Conservation (phyloP, 1,284 basidiomycete species). For the Malassezia furfur region DNA sequence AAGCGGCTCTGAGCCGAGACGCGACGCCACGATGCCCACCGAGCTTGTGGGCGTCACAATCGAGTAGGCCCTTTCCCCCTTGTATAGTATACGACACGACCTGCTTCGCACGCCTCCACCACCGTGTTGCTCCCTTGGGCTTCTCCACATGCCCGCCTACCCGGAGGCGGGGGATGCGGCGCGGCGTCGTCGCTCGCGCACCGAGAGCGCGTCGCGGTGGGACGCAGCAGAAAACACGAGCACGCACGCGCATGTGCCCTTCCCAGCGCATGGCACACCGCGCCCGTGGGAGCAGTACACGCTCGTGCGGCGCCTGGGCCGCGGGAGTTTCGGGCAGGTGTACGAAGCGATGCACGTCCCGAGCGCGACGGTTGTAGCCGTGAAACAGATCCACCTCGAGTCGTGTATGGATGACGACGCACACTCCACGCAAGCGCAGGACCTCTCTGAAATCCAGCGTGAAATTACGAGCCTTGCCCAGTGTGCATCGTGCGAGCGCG, state of each 20-base stretch:
- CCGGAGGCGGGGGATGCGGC: constrained; percentile 1
- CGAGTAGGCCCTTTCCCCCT: neutral
- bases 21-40: neutral
- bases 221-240: neutral
- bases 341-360: constrained; percentile 87
- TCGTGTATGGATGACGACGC: neutral
- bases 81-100: neutral
- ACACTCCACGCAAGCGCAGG: constrained; percentile 6
- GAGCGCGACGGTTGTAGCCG: constrained; percentile 84
- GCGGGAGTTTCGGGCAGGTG: constrained; percentile 91
- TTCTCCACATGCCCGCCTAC: constrained; percentile 2
- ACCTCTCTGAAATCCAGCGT: constrained; percentile 64
- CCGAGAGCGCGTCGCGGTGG: constrained; percentile 6
- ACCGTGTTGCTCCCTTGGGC: neutral
- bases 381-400: constrained; percentile 74
- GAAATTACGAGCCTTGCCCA: constrained; percentile 91
- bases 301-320: constrained; percentile 85
- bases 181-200: neutral
- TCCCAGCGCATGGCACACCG: neutral
- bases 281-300: constrained; percentile 59
- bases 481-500: constrained; percentile 79
- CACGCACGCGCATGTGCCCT: neutral
- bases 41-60: constrained; percentile 11
- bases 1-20: neutral
- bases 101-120: no score